These are phyloP conservation scores for Dactylonectria estremocensis DNA, from an alignment of 2,329 filamentous ascomycete species.

Conservation along the genomic window DNA sequence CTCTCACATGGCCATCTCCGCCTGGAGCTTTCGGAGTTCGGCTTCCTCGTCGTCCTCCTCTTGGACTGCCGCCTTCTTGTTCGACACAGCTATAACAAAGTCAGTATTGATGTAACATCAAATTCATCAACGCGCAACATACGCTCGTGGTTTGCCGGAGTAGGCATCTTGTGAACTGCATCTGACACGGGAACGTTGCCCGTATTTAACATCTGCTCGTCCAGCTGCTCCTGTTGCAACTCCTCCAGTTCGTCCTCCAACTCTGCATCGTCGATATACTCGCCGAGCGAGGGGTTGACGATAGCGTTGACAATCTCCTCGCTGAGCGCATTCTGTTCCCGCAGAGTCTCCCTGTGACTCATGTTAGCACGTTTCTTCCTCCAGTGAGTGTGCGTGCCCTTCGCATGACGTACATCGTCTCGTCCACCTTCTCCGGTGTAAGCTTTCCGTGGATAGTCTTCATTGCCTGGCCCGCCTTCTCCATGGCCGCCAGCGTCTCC, in stretches of 20 bases:
- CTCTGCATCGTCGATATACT: slow-evolving; percentile 86
- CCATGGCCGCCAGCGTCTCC: slow-evolving; percentile 95
- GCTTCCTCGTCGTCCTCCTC: slow-evolving; percentile 96
- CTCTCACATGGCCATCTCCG: slow-evolving; percentile 93
- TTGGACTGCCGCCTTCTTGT: slow-evolving; percentile 61
- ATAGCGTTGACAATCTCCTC: slow-evolving; percentile 94
- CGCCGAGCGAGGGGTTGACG: slow-evolving; percentile 77
- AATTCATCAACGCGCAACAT: slow-evolving; percentile 58
- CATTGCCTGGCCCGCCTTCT: slow-evolving; percentile 92
- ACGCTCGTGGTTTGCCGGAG: slow-evolving; percentile 83
- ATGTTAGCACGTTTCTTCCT: slow-evolving; percentile 49
- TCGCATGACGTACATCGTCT: slow-evolving; percentile 82
- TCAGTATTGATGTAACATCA: slow-evolving; percentile 30
- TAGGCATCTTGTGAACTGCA: slow-evolving; percentile 82
- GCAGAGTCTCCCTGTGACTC: slow-evolving; percentile 83
- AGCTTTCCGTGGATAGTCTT: slow-evolving; percentile 91
- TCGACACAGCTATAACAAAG: slow-evolving; percentile 50
- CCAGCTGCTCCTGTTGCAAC: slow-evolving; percentile 92
- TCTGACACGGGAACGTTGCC: slow-evolving; percentile 87
- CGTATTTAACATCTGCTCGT: slow-evolving; percentile 93
- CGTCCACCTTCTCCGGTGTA: slow-evolving; percentile 94
- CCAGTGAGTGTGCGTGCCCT: background rate
- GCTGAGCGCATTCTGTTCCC: slow-evolving; percentile 93
- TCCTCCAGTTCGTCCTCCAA: slow-evolving; percentile 88
- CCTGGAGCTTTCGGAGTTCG: slow-evolving; percentile 92